Percentiles rank a stretch among this genome's conserved stretches.
phyloP scores from a whole-genome alignment of 2,329 filamentous ascomycete genomes.

The Myrmaecium sp. region DNA sequence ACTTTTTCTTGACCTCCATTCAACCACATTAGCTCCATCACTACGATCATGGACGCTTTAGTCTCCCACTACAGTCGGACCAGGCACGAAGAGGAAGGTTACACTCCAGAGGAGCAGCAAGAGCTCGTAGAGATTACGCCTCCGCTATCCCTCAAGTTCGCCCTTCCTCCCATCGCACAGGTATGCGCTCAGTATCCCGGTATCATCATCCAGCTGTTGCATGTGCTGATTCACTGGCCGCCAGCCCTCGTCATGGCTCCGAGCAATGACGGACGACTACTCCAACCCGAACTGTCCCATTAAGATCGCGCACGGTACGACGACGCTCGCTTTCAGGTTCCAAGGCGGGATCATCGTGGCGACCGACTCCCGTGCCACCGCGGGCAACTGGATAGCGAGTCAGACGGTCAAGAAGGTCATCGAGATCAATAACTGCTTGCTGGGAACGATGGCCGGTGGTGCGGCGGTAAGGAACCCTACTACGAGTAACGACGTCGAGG shows the following conservation, averaged over 20 bases:
- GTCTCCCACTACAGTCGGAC: constrained; percentile 82
- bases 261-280: constrained; percentile 91
- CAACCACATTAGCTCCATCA: no score
- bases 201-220: constrained; percentile 1
- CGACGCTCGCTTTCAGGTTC: constrained; percentile 94
- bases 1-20: no score
- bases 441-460: constrained; percentile 97
- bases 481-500: no score
- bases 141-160: constrained; percentile 79
- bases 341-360: constrained; percentile 96
- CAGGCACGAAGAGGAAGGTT: constrained; percentile 54
- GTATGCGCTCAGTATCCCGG: constrained; percentile 33
- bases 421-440: constrained; percentile 84
- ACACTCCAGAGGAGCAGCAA: constrained; percentile 57
- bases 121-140: constrained; percentile 52
- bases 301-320: constrained; percentile 98
- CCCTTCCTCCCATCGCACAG: constrained; percentile 81
- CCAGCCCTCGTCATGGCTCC: constrained; percentile 84
- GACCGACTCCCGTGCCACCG: constrained; percentile 91
- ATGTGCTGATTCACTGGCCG: constrained; percentile 2
- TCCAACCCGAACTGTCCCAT: constrained; percentile 94
- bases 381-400: constrained; percentile 97
- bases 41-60: constrained; percentile 81
- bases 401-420: constrained; percentile 99
- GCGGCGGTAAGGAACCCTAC: constrained; percentile 48